Conservation (phyloP, 495 filamentous ascomycete genomes). For the Ascobolus immersus region DNA sequence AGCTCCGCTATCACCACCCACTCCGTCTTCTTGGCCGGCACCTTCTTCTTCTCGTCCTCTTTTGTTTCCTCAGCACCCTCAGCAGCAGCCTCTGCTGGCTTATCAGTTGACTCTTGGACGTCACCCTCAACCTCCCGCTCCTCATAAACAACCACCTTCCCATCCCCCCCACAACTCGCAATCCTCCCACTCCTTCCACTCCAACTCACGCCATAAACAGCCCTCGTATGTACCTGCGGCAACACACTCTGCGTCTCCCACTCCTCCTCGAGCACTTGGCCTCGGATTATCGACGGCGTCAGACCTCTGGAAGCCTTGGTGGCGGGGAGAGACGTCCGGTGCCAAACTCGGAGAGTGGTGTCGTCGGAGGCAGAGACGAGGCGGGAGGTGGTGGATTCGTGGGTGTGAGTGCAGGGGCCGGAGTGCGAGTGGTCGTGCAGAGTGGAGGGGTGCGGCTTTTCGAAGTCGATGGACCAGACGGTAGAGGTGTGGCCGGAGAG, state of each 20-base stretch:
- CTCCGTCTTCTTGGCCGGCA: conserved; percentile 19
- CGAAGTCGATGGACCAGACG: conserved; percentile 76
- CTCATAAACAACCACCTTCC: conserved; percentile 56
- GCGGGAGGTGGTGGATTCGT: conserved; percentile 21
- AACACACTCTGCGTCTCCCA: conserved; percentile 52
- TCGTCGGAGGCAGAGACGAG: conserved; percentile 63
- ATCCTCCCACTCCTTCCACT: conserved; percentile 46
- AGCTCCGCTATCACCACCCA: conserved; percentile 45
- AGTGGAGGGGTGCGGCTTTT: conserved; percentile 22
- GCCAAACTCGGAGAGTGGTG: conserved; percentile 51
- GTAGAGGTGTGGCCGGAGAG: conserved; percentile 52
- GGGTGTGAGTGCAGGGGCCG: too few species aligned
- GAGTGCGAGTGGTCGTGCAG: too few species aligned
- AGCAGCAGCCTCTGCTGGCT: too few species aligned
- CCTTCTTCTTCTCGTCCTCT: conserved; percentile 20
- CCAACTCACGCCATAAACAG: conserved; percentile 64
- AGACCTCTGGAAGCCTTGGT: conserved; percentile 15
- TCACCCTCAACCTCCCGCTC: conserved; percentile 20
- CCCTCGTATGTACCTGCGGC: conserved; percentile 47
- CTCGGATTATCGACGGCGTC: conserved; percentile 61
- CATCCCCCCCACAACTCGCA: conserved; percentile 66
- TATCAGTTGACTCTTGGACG: conserved; percentile 5
- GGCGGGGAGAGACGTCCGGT: conserved; percentile 20
- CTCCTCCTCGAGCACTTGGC: conserved; percentile 41
- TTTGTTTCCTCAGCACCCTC: conserved; percentile 17